Evolutionary conservation across 352 stramenopile genomes (phyloP).

Genomic region (Pythium grandisporangium): DNA sequence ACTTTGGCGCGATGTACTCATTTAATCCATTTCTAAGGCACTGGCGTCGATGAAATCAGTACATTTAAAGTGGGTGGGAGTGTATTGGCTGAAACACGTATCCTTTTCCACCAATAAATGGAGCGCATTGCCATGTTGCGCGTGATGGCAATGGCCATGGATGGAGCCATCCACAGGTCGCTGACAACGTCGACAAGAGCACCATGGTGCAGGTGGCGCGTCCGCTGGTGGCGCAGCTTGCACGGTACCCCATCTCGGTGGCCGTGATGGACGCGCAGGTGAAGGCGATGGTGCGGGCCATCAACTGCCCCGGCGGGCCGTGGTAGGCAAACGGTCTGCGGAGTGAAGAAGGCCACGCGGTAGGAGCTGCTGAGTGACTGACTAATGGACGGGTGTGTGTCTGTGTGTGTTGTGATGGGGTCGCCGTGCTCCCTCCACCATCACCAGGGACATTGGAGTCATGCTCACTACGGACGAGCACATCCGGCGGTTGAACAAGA

Average conservation of each 20-base stretch:
- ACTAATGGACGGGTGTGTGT: neutral
- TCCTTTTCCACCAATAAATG: too few species aligned
- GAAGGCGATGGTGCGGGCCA: slow-evolving; percentile 54
- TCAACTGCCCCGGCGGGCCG: slow-evolving; percentile 44
- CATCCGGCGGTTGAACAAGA: slow-evolving; percentile 66
- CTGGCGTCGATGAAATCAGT: too few species aligned
- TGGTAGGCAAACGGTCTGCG: slow-evolving; percentile 27
- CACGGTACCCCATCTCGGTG: slow-evolving; percentile 27
- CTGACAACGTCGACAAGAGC: too few species aligned
- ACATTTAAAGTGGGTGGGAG: too few species aligned
- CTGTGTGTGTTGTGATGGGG: neutral
- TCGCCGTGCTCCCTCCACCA: too few species aligned
- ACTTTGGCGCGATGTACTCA: too few species aligned
- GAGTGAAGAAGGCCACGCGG: slow-evolving; percentile 1
- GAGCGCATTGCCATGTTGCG: too few species aligned
- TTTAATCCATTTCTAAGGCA: too few species aligned
- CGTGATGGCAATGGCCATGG: too few species aligned
- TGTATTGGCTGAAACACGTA: too few species aligned
- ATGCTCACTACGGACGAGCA: slow-evolving; percentile 75
- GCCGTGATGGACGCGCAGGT: slow-evolving; percentile 46
- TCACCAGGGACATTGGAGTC: slow-evolving; percentile 71
- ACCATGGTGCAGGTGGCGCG: slow-evolving; percentile 59
- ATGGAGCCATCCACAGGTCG: too few species aligned
- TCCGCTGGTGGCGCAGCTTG: slow-evolving; percentile 26
- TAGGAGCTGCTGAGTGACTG: neutral